Evolutionary conservation across 768 basidiomycete species (phyloP).

Genomic region (Mrakia gelida): DNA sequence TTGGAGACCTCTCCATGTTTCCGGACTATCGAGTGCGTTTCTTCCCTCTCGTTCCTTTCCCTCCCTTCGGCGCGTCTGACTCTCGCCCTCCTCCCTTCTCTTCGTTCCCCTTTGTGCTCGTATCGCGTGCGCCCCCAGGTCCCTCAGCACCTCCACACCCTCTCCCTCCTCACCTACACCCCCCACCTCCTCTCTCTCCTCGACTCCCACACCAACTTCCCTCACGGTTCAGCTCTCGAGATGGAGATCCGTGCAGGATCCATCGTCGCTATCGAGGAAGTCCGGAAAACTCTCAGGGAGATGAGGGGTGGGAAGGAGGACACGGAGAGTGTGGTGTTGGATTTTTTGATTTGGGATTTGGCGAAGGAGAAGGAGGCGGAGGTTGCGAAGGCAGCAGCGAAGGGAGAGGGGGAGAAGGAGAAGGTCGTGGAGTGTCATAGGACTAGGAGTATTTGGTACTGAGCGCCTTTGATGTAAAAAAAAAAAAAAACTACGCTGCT

Average conservation of each 20-base stretch:
- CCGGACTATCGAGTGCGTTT: slow-evolving; percentile 82
- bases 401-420: slow-evolving; percentile 47
- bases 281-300: slow-evolving; percentile 57
- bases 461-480: too few species aligned
- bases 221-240: slow-evolving; percentile 63
- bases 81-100: slow-evolving; percentile 40
- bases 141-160: slow-evolving; percentile 82
- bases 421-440: slow-evolving; percentile 67
- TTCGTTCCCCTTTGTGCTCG: neutral
- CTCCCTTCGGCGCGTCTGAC: slow-evolving; percentile 35
- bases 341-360: slow-evolving; percentile 88
- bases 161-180: slow-evolving; percentile 70
- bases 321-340: slow-evolving; percentile 74
- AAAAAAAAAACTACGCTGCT: too few species aligned
- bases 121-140: too few species aligned
- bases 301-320: slow-evolving; percentile 38
- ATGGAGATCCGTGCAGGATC: slow-evolving; percentile 74
- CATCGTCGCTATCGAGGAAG: slow-evolving; percentile 67
- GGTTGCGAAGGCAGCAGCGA: slow-evolving; percentile 36
- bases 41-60: slow-evolving; percentile 59
- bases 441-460: slow-evolving; percentile 84
- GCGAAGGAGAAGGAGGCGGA: slow-evolving; percentile 52
- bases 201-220: slow-evolving; percentile 49
- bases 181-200: slow-evolving; percentile 56
- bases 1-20: slow-evolving; percentile 81